Conservation (phyloP, 1,284 basidiomycete species). For the Tylopilus sp. region DNA sequence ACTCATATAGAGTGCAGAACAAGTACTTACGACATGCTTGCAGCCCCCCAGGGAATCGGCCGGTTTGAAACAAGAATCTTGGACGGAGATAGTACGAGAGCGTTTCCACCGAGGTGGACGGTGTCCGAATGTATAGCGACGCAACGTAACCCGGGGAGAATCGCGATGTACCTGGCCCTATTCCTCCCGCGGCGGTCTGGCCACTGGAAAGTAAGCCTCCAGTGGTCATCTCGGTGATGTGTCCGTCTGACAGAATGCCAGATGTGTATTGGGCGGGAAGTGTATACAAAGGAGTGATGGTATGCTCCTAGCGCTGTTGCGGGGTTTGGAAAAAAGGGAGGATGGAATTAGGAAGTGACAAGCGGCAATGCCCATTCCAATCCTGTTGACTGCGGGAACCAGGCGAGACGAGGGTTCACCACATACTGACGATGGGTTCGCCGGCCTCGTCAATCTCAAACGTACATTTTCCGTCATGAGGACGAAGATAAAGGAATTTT, state of each 20-base stretch:
- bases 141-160: background rate
- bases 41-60: background rate
- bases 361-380: background rate
- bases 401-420: constrained; percentile 23
- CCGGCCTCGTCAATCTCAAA: constrained; percentile 61
- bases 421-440: constrained; percentile 70
- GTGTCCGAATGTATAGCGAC: background rate
- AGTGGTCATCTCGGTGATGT: background rate
- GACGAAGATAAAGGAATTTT: constrained; percentile 92
- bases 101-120: background rate
- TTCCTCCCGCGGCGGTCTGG: background rate
- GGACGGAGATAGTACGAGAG: background rate
- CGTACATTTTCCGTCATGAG: constrained; percentile 79
- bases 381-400: background rate
- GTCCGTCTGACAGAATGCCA: background rate
- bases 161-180: background rate
- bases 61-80: background rate
- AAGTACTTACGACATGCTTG: background rate
- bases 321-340: background rate
- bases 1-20: background rate
- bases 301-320: background rate
- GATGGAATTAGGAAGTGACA: background rate
- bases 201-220: background rate
- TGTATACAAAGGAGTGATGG: too few relatives aligned
- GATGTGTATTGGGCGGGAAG: too few relatives aligned